A percentile compares a stretch with the other conserved stretches of the same genome.
Evolutionary conservation across 495 filamentous ascomycete species (phyloP).

Genomic region (Pyrenopolyporus hunteri): DNA sequence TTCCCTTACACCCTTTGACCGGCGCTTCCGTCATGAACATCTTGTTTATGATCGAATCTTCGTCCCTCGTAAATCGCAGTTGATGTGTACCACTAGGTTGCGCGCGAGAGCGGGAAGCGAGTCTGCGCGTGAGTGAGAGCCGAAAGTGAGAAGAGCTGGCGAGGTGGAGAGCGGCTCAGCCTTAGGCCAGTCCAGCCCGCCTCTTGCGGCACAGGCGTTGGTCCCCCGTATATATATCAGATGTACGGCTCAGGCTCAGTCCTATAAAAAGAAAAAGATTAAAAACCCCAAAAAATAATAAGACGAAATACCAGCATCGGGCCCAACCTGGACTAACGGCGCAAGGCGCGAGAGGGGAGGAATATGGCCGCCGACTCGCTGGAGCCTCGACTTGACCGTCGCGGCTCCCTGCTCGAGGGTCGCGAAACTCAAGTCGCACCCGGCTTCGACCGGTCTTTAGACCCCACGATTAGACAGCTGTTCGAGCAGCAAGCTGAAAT

Average conservation of each 20-base stretch:
- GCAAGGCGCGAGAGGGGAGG: constrained; percentile 27
- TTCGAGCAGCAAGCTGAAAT: constrained; percentile 58
- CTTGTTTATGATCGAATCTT: constrained; percentile 32
- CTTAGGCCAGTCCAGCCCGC: constrained; percentile 28
- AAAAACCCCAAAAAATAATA: constrained; percentile 1
- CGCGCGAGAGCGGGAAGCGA: constrained; percentile 39
- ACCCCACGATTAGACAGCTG: constrained; percentile 53
- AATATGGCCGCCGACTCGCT: constrained; percentile 40
- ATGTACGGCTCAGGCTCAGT: constrained; percentile 21
- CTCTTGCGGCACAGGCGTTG: constrained; percentile 33
- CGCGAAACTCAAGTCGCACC: constrained; percentile 42
- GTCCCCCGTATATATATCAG: constrained; percentile 20
- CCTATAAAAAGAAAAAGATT: constrained; percentile 15
- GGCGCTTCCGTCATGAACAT: constrained; percentile 37
- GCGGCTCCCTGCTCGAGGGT: constrained; percentile 39
- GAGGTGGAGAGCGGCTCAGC: constrained; percentile 38
- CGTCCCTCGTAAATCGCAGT: constrained; percentile 35
- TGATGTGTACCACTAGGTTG: constrained; percentile 38
- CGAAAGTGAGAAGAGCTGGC: constrained; percentile 38
- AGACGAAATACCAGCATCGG: constrained; percentile 6
- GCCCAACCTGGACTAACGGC: constrained; percentile 29
- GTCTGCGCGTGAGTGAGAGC: constrained; percentile 34
- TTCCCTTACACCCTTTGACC: constrained; percentile 23
- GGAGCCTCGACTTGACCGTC: constrained; percentile 43
- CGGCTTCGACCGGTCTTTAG: constrained; percentile 48